Conservation (phyloP, 371 early-diverging fungal genomes). For the Apophysomyces variabilis region DNA sequence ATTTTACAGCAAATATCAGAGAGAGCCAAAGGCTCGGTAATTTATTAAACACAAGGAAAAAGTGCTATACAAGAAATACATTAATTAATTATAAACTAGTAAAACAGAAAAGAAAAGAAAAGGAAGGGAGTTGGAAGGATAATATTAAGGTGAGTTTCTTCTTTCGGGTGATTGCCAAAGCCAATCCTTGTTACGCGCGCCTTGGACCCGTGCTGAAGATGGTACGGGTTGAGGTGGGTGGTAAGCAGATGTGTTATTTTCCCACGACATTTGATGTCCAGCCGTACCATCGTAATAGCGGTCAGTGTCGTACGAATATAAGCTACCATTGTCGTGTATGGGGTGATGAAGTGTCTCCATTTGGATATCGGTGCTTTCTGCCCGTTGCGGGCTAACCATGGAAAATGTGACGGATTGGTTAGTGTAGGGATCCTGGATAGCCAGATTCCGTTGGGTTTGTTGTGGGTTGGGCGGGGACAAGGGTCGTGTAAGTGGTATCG, state of each 20-base stretch:
- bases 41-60: not conserved
- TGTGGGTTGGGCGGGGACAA: constrained; percentile 22
- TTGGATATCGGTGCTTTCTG: not conserved
- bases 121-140: no score
- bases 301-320: constrained; percentile 9
- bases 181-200: constrained; percentile 21
- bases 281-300: constrained; percentile 24
- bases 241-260: not conserved
- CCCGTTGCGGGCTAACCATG: constrained; percentile 29
- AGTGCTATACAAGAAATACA: no score
- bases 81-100: no score
- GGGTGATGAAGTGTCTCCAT: constrained; percentile 22
- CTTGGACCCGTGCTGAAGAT: constrained; percentile 24
- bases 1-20: not conserved
- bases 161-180: constrained; percentile 26
- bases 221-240: constrained; percentile 6
- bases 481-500: constrained; percentile 30
- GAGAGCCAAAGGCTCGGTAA: not conserved
- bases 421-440: constrained; percentile 45
- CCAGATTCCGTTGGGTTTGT: constrained; percentile 22
- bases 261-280: constrained; percentile 1
- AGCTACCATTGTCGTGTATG: not conserved
- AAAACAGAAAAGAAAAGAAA: no score
- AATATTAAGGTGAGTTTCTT: not conserved
- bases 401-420: constrained; percentile 44